Evolutionary conservation across 2,329 filamentous ascomycete genomes (phyloP).

Genomic region (Ceratocystis harringtonii): DNA sequence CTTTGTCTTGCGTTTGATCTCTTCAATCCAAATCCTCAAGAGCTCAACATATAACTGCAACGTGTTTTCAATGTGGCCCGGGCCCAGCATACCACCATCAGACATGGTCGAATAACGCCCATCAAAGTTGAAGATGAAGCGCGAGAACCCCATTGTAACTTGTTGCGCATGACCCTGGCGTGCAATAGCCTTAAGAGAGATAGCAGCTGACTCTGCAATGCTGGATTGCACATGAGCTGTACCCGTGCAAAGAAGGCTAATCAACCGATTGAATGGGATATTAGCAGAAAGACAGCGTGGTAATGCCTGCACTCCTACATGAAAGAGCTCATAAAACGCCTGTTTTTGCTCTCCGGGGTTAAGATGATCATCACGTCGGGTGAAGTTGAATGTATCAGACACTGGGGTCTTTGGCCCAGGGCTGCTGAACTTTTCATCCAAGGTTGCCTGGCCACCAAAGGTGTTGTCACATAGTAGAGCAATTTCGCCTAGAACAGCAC

Average conservation of each 20-base stretch:
- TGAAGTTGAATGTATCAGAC: slow-evolving; percentile 83
- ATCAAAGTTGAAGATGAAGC: slow-evolving; percentile 98
- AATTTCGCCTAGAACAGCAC: slow-evolving; percentile 88
- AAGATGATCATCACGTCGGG: slow-evolving; percentile 62
- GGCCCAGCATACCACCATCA: slow-evolving; percentile 88
- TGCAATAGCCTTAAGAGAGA: slow-evolving; percentile 89
- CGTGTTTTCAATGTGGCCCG: slow-evolving; percentile 88
- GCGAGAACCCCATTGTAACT: slow-evolving; percentile 89
- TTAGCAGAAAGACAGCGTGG: slow-evolving; percentile 85
- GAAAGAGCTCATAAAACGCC: slow-evolving; percentile 85
- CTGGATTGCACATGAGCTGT: slow-evolving; percentile 89
- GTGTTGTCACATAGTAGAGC: slow-evolving; percentile 93
- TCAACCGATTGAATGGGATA: slow-evolving; percentile 82
- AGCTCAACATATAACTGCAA: slow-evolving; percentile 85
- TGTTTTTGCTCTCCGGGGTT: slow-evolving; percentile 70
- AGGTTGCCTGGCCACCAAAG: slow-evolving; percentile 85
- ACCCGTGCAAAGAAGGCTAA: slow-evolving; percentile 89
- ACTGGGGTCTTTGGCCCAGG: slow-evolving; percentile 84
- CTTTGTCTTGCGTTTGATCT: slow-evolving; percentile 74
- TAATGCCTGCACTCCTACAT: slow-evolving; percentile 87
- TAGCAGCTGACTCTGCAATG: slow-evolving; percentile 81
- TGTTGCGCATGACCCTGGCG: slow-evolving; percentile 84
- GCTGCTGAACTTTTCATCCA: slow-evolving; percentile 88
- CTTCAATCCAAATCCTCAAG: slow-evolving; percentile 92
- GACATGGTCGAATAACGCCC: slow-evolving; percentile 96